Evolutionary conservation across 148 eudicot genomes (phyloP).

Genomic region (Heliamphora exappendiculata): DNA sequence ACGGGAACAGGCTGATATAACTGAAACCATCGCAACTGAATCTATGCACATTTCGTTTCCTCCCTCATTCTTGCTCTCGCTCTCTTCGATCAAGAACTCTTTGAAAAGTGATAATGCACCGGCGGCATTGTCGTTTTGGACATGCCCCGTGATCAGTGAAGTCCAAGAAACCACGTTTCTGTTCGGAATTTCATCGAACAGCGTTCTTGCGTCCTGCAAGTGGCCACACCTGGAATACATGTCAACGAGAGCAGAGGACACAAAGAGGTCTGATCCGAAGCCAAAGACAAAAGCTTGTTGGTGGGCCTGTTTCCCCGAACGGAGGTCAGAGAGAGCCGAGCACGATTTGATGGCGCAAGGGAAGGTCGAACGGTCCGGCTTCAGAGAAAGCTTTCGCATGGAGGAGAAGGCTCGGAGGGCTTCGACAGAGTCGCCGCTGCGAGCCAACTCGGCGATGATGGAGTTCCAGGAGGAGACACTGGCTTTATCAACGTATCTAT

Average conservation of each 20-base stretch:
- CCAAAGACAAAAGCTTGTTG: slow-evolving; percentile 61
- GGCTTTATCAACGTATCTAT: slow-evolving; percentile 39
- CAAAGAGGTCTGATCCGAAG: slow-evolving; percentile 41
- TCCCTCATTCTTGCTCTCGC: slow-evolving; percentile 10
- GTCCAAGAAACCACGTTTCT: slow-evolving; percentile 68
- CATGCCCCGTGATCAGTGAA: slow-evolving; percentile 53
- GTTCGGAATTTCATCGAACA: slow-evolving; percentile 49
- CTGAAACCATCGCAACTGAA: slow-evolving; percentile 48
- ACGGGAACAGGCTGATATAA: slow-evolving; percentile 52
- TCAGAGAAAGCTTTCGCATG: slow-evolving; percentile 44
- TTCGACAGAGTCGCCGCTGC: slow-evolving; percentile 49
- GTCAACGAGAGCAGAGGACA: slow-evolving; percentile 45
- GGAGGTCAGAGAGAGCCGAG: slow-evolving; percentile 36
- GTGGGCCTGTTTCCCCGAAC: slow-evolving; percentile 45
- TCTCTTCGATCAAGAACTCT: slow-evolving; percentile 31
- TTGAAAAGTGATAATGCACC: slow-evolving; percentile 40
- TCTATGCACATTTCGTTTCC: slow-evolving; percentile 26
- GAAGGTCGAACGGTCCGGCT: slow-evolving; percentile 50
- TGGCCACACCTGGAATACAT: slow-evolving; percentile 59
- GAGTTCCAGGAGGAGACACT: slow-evolving; percentile 54
- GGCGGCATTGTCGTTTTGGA: slow-evolving; percentile 35
- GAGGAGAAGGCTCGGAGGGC: slow-evolving; percentile 54
- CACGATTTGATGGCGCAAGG: slow-evolving; percentile 61
- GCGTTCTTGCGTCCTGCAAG: slow-evolving; percentile 39
- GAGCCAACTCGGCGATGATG: slow-evolving; percentile 58